Conservation (phyloP, 1,284 basidiomycete species). For the Microbotryum intermedium region DNA sequence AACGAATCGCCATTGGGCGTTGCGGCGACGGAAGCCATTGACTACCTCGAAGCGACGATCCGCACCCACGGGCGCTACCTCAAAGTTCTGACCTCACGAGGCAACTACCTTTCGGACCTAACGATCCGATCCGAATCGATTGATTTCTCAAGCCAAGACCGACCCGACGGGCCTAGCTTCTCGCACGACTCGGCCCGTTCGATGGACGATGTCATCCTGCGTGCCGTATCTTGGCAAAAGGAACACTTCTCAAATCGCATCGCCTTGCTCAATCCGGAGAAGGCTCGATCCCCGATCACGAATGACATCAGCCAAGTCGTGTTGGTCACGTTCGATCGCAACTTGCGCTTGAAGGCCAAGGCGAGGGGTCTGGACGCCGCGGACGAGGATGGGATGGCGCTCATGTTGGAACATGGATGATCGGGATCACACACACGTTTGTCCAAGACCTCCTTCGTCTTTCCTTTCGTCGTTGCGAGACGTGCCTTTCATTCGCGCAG, state of each 20-base stretch:
- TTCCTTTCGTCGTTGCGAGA: no score
- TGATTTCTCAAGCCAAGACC: slow-evolving; percentile 48
- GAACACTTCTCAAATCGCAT: slow-evolving; percentile 85
- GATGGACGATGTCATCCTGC: slow-evolving; percentile 92
- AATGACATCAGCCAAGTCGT: slow-evolving; percentile 62
- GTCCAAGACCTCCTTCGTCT: no score
- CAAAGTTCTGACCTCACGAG: slow-evolving; percentile 89
- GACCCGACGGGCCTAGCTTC: slow-evolving; percentile 35
- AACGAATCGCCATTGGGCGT: slow-evolving; percentile 44
- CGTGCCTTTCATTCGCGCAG: no score
- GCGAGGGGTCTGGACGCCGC: slow-evolving; percentile 67
- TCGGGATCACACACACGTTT: background rate
- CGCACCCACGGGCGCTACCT: slow-evolving; percentile 64
- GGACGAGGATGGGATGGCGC: slow-evolving; percentile 42
- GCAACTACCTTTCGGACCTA: slow-evolving; percentile 82
- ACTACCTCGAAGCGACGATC: slow-evolving; percentile 64
- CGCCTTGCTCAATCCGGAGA: slow-evolving; percentile 49
- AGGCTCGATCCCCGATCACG: slow-evolving; percentile 4
- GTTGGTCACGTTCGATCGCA: slow-evolving; percentile 76
- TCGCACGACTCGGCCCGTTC: slow-evolving; percentile 54
- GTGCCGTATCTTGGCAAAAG: slow-evolving; percentile 82
- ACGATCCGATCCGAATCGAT: slow-evolving; percentile 77
- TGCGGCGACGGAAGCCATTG: slow-evolving; percentile 58
- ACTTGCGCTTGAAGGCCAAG: slow-evolving; percentile 74
- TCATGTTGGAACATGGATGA: slow-evolving; percentile 3